Evolutionary conservation across 495 filamentous ascomycete genomes (phyloP), one percentile per base, ranked within the genome.

Genomic region (Saxophila tyrrhenica): DNA sequence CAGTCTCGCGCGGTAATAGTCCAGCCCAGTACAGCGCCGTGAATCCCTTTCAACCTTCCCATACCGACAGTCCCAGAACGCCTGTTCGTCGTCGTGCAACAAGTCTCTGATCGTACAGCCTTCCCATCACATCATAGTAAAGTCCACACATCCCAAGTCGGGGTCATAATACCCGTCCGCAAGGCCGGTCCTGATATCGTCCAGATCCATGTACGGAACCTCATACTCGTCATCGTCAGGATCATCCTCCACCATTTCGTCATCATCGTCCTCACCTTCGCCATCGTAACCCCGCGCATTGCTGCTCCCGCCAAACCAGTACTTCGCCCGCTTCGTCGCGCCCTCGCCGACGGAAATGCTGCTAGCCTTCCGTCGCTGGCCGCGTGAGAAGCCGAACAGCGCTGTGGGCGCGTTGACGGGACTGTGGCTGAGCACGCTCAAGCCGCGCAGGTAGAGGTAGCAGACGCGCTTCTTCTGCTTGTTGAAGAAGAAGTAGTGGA

Each of bases 401-500:
- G 3, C 25, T 19, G 52, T 53, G 11, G 61, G 61, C 16, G 62
- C 44, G 21, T 74, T 46, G 57, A 75, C 25, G 55, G 82, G 73
- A 64, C 77, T 76, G 59, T 88, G 85, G 55, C 81, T 84, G 54
- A 94, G 76, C 9, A 91, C 84, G 8, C 87, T 89, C 35, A 95
- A 75, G 10, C 87, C 89, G 48, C 89, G 80, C 29, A 96, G 74
- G 63, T 95, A 92, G 29, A 98, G 70, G 66, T 97, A 97, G 62
- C 87, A 91, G 20, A 98, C 90, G n/a, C 92, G 79, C 72, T 97
- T 98, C 62, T 80, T 77, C 20, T 79, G 72, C 59, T 90, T 94
- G 73, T 92, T 95, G 78, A 95, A 97, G 69, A 97, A 94, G 74
- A 98, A 94, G 68, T 94, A 95, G 66, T 96, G 87, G 53, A 88